phyloP scores from a whole-genome alignment of 805 yeast species.

The Osmozyma mogii region DNA sequence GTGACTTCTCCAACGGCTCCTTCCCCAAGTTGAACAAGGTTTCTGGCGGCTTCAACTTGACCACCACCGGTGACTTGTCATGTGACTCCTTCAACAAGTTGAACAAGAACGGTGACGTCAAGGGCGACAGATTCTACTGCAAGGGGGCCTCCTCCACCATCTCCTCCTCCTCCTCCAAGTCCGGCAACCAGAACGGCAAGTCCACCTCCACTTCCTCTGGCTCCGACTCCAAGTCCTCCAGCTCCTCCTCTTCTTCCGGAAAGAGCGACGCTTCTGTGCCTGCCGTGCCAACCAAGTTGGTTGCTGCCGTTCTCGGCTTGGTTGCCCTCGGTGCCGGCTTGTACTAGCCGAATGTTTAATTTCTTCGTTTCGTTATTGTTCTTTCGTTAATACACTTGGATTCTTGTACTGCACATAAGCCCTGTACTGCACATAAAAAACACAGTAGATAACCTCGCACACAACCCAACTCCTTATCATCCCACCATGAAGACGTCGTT shows the following conservation, averaged over 20 bases:
- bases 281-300: slow-evolving; percentile 15
- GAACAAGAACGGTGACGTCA: slow-evolving; percentile 73
- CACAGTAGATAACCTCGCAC: too few relatives aligned
- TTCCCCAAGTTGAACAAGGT: slow-evolving; percentile 69
- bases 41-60: slow-evolving; percentile 85
- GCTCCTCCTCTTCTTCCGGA: slow-evolving; percentile 16
- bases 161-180: slow-evolving; percentile 36
- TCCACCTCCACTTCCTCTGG: slow-evolving; percentile 20
- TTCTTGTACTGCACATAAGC: too few relatives aligned
- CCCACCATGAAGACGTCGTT: too few relatives aligned
- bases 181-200: slow-evolving; percentile 25
- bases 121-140: slow-evolving; percentile 83
- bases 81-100: slow-evolving; percentile 69
- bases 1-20: slow-evolving; percentile 75
- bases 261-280: slow-evolving; percentile 19
- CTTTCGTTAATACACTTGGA: background rate
- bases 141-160: slow-evolving; percentile 43
- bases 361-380: too few relatives aligned
- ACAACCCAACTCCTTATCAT: too few relatives aligned
- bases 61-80: slow-evolving; percentile 61
- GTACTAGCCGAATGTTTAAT: slow-evolving; percentile 11
- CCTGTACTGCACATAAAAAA: too few relatives aligned
- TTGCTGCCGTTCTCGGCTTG: slow-evolving; percentile 23
- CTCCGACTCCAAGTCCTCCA: slow-evolving; percentile 17
- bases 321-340: slow-evolving; percentile 34